phyloP scores from a whole-genome alignment of 1,284 basidiomycete genomes.

The Albatrellus sp. region DNA sequence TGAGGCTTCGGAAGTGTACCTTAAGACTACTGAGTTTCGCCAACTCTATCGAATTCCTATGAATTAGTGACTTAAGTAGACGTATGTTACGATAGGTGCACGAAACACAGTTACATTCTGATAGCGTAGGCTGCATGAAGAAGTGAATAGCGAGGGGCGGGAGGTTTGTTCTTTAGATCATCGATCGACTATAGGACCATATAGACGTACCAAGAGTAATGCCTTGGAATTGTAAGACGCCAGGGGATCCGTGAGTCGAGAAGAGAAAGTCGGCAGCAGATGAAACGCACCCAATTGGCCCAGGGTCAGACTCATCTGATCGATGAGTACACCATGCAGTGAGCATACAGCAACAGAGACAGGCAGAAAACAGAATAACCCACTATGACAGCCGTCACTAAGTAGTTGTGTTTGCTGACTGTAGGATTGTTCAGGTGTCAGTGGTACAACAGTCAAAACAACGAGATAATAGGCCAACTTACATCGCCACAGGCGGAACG shows the following conservation, averaged over 20 bases:
- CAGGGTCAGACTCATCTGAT: constrained; percentile 9
- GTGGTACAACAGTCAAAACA: too few species aligned
- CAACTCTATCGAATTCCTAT: too few species aligned
- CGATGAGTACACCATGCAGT: too few species aligned
- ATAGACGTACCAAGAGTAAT: constrained; percentile 8
- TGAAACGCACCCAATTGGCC: constrained; percentile 10
- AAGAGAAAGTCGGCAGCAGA: not conserved
- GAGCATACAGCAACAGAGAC: too few species aligned
- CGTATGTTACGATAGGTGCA: not conserved
- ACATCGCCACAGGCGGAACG: too few species aligned
- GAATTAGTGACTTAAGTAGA: too few species aligned
- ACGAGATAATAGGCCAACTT: too few species aligned
- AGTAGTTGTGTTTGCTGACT: too few species aligned
- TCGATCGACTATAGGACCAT: not conserved
- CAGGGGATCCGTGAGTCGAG: too few species aligned
- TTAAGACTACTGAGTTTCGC: too few species aligned
- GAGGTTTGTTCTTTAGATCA: constrained; percentile 6
- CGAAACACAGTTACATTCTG: constrained; percentile 28
- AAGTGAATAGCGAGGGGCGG: too few species aligned
- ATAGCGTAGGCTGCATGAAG: constrained; percentile 27
- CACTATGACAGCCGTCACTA: constrained; percentile 43
- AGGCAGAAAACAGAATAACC: constrained; percentile 19
- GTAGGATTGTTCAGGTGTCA: too few species aligned
- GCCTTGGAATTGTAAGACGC: constrained; percentile 1
- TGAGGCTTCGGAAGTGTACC: not conserved